phyloP scores from a whole-genome alignment of 768 basidiomycete genomes.

The Lactarius quietus region DNA sequence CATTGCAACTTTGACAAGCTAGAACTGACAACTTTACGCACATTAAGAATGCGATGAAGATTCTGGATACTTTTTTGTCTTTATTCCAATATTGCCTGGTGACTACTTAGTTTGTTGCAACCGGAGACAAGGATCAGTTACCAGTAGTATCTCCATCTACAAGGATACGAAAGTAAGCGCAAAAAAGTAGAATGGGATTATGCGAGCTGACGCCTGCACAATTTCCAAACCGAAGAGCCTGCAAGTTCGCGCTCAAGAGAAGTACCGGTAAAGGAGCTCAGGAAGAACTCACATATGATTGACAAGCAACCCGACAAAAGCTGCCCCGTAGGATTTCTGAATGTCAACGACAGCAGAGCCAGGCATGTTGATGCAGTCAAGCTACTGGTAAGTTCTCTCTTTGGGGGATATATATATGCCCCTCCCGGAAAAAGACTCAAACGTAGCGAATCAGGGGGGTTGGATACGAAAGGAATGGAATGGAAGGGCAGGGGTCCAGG shows the following conservation, averaged over 20 bases:
- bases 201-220: background rate
- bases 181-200: background rate
- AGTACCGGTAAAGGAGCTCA: background rate
- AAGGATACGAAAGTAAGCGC: too few species aligned
- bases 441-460: too few species aligned
- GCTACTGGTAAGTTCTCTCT: too few species aligned
- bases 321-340: background rate
- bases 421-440: too few species aligned
- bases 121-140: background rate
- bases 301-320: slow-evolving; percentile 2
- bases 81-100: background rate
- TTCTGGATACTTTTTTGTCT: background rate
- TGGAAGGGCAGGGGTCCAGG: too few species aligned
- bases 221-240: slow-evolving; percentile 9
- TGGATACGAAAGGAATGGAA: too few species aligned
- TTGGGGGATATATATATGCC: too few species aligned
- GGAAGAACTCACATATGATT: background rate
- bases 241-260: background rate
- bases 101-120: background rate
- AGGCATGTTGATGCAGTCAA: background rate
- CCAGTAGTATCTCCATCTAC: slow-evolving; percentile 9
- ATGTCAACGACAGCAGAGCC: background rate
- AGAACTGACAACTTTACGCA: background rate
- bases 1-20: too few species aligned
- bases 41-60: slow-evolving; percentile 2